Conservation (phyloP, 1,284 basidiomycete species). For the Trichosporon sp. region DNA sequence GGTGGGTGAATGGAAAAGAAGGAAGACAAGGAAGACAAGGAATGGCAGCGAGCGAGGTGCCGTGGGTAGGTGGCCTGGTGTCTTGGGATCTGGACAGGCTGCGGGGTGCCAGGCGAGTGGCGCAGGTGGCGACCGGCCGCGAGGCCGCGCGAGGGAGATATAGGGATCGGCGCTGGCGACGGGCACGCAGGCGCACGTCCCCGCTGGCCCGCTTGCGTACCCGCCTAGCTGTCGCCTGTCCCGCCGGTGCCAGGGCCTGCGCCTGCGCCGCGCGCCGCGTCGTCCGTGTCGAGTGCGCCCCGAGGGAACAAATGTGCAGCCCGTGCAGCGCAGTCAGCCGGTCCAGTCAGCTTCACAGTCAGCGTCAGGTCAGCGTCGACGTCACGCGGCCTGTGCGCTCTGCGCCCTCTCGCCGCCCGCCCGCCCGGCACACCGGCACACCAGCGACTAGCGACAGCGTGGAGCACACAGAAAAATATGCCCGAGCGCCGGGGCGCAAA, state of each 20-base stretch:
- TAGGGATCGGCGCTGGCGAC: background rate
- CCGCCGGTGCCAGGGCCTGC: too few relatives aligned
- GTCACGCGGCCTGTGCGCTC: too few relatives aligned
- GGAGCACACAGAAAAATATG: too few relatives aligned
- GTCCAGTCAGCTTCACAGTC: background rate
- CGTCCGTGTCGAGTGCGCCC: background rate
- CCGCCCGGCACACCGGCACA: too few relatives aligned
- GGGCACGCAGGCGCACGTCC: background rate
- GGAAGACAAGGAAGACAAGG: background rate
- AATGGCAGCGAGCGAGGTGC: background rate
- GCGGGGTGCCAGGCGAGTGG: background rate
- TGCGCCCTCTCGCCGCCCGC: too few relatives aligned
- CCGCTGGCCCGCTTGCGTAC: background rate
- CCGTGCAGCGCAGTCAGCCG: background rate
- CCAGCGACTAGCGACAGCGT: too few relatives aligned
- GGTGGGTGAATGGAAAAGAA: background rate
- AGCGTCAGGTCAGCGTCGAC: background rate
- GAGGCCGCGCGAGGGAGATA: background rate
- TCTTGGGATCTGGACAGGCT: background rate
- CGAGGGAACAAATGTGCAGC: too few relatives aligned
- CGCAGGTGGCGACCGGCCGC: background rate
- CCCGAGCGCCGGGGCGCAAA: too few relatives aligned
- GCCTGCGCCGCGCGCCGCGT: too few relatives aligned
- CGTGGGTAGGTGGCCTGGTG: too few relatives aligned
- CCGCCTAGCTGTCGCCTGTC: too few relatives aligned